Conservation (phyloP, 1,284 basidiomycete genomes). For the Apiotrichum montevideense region DNA sequence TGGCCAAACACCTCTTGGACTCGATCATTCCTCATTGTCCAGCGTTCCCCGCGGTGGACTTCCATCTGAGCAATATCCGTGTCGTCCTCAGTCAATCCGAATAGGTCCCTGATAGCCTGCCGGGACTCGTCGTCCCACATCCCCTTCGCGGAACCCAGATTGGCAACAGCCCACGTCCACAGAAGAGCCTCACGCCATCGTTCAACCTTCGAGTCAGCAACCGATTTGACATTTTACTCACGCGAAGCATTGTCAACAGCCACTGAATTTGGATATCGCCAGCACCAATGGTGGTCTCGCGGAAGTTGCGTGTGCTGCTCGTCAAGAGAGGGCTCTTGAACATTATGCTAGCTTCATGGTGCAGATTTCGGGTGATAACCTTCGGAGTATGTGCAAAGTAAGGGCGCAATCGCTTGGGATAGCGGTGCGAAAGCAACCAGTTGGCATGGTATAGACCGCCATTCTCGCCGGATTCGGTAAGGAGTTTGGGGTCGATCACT, state of each 20-base stretch:
- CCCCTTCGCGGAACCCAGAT: conserved; percentile 27
- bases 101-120: conserved; percentile 25
- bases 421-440: conserved; percentile 38
- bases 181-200: conserved; percentile 44
- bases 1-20: conserved; percentile 27
- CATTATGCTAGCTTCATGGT: conserved; percentile 43
- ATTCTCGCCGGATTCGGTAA: conserved; percentile 37
- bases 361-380: conserved; percentile 37
- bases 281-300: conserved; percentile 32
- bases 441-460: conserved; percentile 44
- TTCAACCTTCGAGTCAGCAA: conserved; percentile 27
- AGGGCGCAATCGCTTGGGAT: conserved; percentile 35
- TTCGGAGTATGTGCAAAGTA: conserved; percentile 44
- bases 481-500: conserved; percentile 22
- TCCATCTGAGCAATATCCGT: conserved; percentile 36
- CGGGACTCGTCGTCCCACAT: conserved; percentile 31
- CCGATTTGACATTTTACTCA: not conserved
- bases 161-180: conserved; percentile 42
- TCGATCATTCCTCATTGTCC: conserved; percentile 29
- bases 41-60: conserved; percentile 34
- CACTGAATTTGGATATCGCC: conserved; percentile 43
- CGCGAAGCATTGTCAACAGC: conserved; percentile 33
- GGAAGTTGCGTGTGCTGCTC: conserved; percentile 33
- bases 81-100: conserved; percentile 25
- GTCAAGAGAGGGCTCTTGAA: conserved; percentile 32